Evolutionary conservation across 2,329 filamentous ascomycete species (phyloP).

Genomic region (Didymella exigua): DNA sequence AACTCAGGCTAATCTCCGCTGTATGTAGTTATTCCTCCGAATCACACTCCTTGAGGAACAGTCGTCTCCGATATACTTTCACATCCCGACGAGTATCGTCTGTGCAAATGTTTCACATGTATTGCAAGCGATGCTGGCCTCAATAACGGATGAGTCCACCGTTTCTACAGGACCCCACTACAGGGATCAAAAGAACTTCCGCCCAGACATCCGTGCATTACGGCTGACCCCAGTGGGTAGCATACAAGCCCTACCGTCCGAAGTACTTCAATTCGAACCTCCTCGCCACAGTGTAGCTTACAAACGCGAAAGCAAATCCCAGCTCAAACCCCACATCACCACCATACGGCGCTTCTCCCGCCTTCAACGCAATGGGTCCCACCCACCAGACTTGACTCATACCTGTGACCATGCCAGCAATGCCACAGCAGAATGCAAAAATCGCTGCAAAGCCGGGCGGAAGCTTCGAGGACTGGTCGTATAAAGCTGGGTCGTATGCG

Average conservation of each 20-base stretch:
- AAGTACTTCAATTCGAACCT: conserved; percentile 4
- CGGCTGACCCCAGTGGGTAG: not conserved
- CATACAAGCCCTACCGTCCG: not conserved
- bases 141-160: not conserved
- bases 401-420: conserved; percentile 69
- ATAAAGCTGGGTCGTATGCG: conserved; percentile 65
- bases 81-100: not conserved
- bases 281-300: not conserved
- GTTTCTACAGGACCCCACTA: not conserved
- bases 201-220: not conserved
- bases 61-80: too few species aligned
- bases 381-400: conserved; percentile 73
- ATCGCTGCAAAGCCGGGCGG: conserved; percentile 69
- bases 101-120: not conserved
- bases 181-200: not conserved
- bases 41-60: not conserved
- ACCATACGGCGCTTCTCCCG: conserved; percentile 50
- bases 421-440: conserved; percentile 66
- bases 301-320: conserved; percentile 6
- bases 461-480: conserved; percentile 62
- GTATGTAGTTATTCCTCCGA: conserved; percentile 2
- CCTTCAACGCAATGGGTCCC: conserved; percentile 68
- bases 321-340: conserved; percentile 8
- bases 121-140: not conserved
- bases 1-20: conserved; percentile 5